Evolutionary conservation across 2,329 filamentous ascomycete species (phyloP), one percentile per base, ranked within the genome.

Genomic region (Colletotrichum sp.): DNA sequence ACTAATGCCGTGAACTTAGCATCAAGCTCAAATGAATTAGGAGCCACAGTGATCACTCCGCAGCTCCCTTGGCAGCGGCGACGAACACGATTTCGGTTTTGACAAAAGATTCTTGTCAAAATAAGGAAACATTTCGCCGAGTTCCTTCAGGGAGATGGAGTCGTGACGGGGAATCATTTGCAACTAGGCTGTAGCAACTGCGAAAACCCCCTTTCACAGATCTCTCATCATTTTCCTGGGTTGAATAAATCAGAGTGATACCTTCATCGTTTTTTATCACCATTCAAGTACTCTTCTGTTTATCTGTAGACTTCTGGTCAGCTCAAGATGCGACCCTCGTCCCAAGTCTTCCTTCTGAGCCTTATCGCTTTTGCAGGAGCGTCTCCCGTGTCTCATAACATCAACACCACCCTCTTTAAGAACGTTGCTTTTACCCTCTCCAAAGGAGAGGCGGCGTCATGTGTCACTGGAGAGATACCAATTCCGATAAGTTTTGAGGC

Each of bases 31-130:
- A 52, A 13, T 22, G 44, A 22, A 22, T 13, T 52, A 22, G 44
- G n/a, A 7, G 44, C 6, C 44, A 7, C n/a, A 52, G 22, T 7
- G 44, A 52, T 22, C n/a, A 22, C n/a, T 22, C 44, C 11, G 0
- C 0, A 22, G n/a, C 0, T 1, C n/a, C 0, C 44, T 48, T 52
- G 11, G 44, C n/a, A n/a, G 9, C 19, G 0, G 9, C 39, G 0
- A 48, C 39, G 0, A 48, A 13, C 19, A 12, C 6, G 19, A 48
- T 13, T 22, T 4, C 44, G 0, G 0, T 22, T 22, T 44, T 2
- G n/a, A 48, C 6, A 3, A 12, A 22, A 13, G 19, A 4, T 48
- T 48, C 44, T 48, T 48, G 44, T 22, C 44, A 0, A 22, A 48
- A 12, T 1, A 11, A 0, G 39, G 39, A 6, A 44, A 1, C 0